Percentiles rank a stretch among this genome's conserved stretches.
Evolutionary conservation across 306 rosid species (phyloP).

Genomic region (Sophora flavescens): DNA sequence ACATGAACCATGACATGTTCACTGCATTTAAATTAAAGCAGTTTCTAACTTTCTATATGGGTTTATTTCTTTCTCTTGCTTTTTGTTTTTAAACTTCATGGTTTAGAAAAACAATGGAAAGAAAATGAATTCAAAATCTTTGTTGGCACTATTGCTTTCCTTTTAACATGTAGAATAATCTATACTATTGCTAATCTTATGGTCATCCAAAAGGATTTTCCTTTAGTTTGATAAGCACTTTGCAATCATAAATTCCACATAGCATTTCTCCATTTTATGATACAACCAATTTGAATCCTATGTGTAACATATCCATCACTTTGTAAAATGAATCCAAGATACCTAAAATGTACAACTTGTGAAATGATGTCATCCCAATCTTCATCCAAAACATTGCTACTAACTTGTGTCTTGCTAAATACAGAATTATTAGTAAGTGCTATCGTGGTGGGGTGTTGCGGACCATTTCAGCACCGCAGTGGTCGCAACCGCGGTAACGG

Average conservation of each 20-base stretch:
- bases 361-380: background rate
- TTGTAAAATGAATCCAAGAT: background rate
- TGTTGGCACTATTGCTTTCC: background rate
- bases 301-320: background rate
- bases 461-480: no score
- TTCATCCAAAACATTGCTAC: constrained; percentile 25
- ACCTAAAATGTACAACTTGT: background rate
- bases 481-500: no score
- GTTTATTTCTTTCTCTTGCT: no score
- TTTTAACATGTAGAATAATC: constrained; percentile 8
- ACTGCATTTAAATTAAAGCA: background rate
- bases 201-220: background rate
- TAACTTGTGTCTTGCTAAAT: background rate
- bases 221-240: background rate
- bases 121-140: background rate
- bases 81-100: background rate
- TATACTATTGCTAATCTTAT: background rate
- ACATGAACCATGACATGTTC: background rate
- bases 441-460: no score
- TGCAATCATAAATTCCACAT: background rate
- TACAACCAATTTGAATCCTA: background rate
- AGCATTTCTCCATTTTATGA: constrained; percentile 10
- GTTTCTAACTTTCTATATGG: no score
- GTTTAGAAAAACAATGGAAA: background rate
- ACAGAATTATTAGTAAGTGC: no score